Conservation (phyloP, 2,329 filamentous ascomycete genomes). For the Paecilomyces niveus region DNA sequence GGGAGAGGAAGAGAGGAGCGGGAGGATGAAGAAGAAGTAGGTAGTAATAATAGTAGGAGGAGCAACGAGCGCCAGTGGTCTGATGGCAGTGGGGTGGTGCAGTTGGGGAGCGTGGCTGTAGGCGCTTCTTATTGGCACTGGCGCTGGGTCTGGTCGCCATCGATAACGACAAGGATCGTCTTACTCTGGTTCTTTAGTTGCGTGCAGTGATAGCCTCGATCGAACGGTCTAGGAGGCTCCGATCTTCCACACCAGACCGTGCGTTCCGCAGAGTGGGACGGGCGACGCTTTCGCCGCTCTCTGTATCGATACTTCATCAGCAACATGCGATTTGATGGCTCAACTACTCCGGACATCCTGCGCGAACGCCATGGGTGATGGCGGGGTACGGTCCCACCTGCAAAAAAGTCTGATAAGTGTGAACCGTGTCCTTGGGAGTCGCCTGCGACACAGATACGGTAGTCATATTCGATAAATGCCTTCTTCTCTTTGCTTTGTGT, state of each 20-base stretch:
- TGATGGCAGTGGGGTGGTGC: not conserved
- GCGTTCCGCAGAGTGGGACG: not conserved
- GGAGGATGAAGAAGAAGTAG: conserved; percentile 39
- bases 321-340: not conserved
- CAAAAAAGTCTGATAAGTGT: not conserved
- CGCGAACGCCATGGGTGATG: not conserved
- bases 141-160: not conserved
- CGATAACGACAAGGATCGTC: not conserved
- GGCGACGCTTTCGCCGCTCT: not conserved
- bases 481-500: too few species aligned
- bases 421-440: not conserved
- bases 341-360: not conserved
- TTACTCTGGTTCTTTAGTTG: not conserved
- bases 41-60: not conserved
- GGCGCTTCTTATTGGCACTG: not conserved
- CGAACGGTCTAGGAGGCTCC: not conserved
- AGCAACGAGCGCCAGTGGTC: not conserved
- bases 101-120: not conserved
- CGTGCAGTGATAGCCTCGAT: not conserved
- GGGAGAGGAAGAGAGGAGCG: conserved; percentile 25
- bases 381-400: not conserved
- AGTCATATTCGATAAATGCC: not conserved
- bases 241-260: not conserved
- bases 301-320: not conserved
- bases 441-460: too few species aligned